Evolutionary conservation across 805 yeast species (phyloP).

Genomic region (Teunomyces panamensis): DNA sequence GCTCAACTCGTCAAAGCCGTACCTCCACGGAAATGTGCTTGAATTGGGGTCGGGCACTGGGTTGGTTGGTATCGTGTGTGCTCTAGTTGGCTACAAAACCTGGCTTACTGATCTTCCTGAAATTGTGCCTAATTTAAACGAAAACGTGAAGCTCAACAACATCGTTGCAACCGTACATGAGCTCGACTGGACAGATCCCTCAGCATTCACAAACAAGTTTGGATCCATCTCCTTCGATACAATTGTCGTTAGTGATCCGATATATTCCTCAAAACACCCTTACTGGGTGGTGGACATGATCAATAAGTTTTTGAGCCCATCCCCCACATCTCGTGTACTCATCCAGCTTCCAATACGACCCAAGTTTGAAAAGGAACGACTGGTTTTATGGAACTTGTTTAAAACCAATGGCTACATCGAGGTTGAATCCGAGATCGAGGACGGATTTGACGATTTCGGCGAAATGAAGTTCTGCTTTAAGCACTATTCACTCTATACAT

Average conservation of each 20-base stretch:
- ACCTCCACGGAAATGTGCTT: conserved; percentile 35
- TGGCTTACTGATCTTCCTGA: conserved; percentile 75
- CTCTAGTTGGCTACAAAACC: conserved; percentile 48
- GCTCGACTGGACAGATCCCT: conserved; percentile 78
- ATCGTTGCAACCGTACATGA: conserved; percentile 37
- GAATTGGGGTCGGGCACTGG: conserved; percentile 98
- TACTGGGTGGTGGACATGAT: conserved; percentile 64
- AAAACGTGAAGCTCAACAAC: conserved; percentile 57
- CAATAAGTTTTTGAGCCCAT: conserved; percentile 37
- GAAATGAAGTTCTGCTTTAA: conserved; percentile 56
- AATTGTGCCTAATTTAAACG: conserved; percentile 63
- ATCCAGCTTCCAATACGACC: conserved; percentile 76
- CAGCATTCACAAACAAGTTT: conserved; percentile 22
- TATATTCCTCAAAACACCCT: conserved; percentile 83
- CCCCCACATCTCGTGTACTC: conserved; percentile 45
- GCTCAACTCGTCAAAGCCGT: conserved; percentile 17
- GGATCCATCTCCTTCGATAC: conserved; percentile 47
- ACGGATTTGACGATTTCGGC: conserved; percentile 88
- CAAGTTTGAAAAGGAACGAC: conserved; percentile 64
- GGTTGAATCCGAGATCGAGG: conserved; percentile 43
- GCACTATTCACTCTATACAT: conserved; percentile 24
- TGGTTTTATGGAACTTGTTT: conserved; percentile 55
- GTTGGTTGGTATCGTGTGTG: conserved; percentile 72
- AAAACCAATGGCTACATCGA: conserved; percentile 31
- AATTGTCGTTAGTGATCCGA: conserved; percentile 80